phyloP scores from a whole-genome alignment of 2,329 filamentous ascomycete genomes.

The Alternaria viburni region DNA sequence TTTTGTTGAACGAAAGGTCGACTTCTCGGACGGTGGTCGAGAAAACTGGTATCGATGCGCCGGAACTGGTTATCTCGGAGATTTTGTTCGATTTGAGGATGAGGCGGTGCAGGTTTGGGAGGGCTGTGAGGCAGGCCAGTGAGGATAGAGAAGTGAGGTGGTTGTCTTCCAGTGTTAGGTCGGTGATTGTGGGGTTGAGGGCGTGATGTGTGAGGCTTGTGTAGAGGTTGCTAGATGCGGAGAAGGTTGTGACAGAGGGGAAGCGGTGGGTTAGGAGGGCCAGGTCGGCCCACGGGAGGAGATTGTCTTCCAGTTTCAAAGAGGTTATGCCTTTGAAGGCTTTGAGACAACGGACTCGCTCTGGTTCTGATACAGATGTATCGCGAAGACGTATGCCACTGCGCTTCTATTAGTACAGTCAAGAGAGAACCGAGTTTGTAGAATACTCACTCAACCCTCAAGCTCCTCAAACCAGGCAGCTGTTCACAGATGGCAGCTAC shows the following conservation, averaged over 20 bases:
- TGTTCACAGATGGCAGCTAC: slow-evolving; percentile 74
- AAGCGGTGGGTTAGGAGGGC: slow-evolving; percentile 58
- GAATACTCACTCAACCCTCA: slow-evolving; percentile 72
- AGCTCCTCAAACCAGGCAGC: slow-evolving; percentile 67
- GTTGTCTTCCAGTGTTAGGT: slow-evolving; percentile 76
- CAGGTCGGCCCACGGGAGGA: slow-evolving; percentile 50
- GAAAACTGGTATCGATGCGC: slow-evolving; percentile 29
- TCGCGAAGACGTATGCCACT: slow-evolving; percentile 76
- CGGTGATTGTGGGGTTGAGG: slow-evolving; percentile 62
- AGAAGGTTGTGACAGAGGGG: slow-evolving; percentile 60
- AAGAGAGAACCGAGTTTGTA: not conserved
- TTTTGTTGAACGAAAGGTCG: slow-evolving; percentile 55
- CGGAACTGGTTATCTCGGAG: slow-evolving; percentile 43
- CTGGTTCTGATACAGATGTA: slow-evolving; percentile 30
- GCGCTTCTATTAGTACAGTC: not conserved
- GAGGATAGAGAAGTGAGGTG: slow-evolving; percentile 66
- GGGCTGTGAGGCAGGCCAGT: slow-evolving; percentile 64
- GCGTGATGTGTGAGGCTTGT: slow-evolving; percentile 37
- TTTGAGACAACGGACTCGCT: slow-evolving; percentile 28
- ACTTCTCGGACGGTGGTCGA: slow-evolving; percentile 46
- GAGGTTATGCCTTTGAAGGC: slow-evolving; percentile 50
- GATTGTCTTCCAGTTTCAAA: slow-evolving; percentile 58
- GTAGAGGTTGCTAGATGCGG: slow-evolving; percentile 50
- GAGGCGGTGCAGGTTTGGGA: slow-evolving; percentile 59
- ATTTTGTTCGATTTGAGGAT: slow-evolving; percentile 80